Percentiles rank a stretch among this genome's conserved stretches.
Conservation (phyloP, 768 basidiomycete species). For the Imleria badia region DNA sequence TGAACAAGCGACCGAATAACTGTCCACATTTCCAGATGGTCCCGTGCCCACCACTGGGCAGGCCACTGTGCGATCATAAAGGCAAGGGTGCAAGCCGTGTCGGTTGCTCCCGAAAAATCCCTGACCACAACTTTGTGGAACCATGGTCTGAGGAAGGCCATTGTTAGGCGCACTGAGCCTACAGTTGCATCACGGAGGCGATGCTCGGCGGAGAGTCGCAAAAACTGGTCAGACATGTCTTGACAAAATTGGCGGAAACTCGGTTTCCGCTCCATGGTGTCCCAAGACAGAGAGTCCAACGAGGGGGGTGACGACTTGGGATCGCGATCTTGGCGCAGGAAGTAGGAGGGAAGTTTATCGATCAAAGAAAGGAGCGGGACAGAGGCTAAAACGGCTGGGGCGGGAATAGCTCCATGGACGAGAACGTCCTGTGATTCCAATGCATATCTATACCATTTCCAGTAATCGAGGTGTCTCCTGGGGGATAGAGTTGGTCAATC, state of each 20-base stretch:
- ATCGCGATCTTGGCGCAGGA: conserved; percentile 40
- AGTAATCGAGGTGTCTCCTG: conserved; percentile 62
- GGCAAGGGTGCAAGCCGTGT: conserved; percentile 43
- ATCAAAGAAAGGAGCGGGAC: conserved; percentile 65
- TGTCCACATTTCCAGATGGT: conserved; percentile 60
- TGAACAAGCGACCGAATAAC: conserved; percentile 58
- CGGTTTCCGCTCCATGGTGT: conserved; percentile 56
- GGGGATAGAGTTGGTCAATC: neutral
- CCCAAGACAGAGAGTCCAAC: conserved; percentile 48
- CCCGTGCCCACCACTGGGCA: conserved; percentile 63
- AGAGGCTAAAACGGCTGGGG: conserved; percentile 64
- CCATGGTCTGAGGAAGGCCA: conserved; percentile 69
- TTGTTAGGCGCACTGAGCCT: conserved; percentile 64
- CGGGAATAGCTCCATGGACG: conserved; percentile 66
- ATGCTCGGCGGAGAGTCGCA: conserved; percentile 51
- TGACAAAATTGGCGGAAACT: conserved; percentile 72
- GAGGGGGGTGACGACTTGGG: conserved; percentile 30
- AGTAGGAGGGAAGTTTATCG: conserved; percentile 71
- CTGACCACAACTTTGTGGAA: conserved; percentile 51
- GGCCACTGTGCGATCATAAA: conserved; percentile 64
- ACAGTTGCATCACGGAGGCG: conserved; percentile 66
- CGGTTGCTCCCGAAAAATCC: conserved; percentile 39
- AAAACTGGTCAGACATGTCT: conserved; percentile 63
- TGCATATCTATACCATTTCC: conserved; percentile 76
- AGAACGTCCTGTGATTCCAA: conserved; percentile 77